These are phyloP conservation scores for Cynara cardunculus DNA, from an alignment of 129 eudicot genomes.

Conservation along the genomic window DNA sequence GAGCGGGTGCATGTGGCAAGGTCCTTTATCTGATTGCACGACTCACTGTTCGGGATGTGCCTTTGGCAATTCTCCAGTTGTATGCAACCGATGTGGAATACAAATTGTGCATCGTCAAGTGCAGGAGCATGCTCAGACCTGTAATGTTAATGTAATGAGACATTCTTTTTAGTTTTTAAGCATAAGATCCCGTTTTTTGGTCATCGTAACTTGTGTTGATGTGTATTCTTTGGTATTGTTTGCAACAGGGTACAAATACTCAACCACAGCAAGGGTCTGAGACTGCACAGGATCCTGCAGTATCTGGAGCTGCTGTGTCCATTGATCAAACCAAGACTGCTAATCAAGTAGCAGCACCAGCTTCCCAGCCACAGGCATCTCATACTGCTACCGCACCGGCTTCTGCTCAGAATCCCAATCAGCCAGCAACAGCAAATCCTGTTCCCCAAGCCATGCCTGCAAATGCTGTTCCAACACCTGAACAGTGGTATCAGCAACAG, in stretches of 20 bases:
- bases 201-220: not conserved
- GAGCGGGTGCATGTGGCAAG: conserved; percentile 98
- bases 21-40: conserved; percentile 76
- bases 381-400: conserved; percentile 27
- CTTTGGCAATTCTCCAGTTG: conserved; percentile 87
- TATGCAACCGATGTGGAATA: conserved; percentile 86
- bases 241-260: conserved; percentile 58
- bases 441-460: conserved; percentile 45
- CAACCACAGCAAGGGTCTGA: conserved; percentile 49
- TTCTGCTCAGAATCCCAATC: conserved; percentile 43
- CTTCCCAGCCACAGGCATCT: conserved; percentile 54
- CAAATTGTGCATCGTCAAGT: conserved; percentile 96
- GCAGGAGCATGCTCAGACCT: conserved; percentile 90
- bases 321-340: conserved; percentile 37
- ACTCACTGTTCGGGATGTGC: conserved; percentile 73
- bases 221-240: conserved; percentile 1
- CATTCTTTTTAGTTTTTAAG: not conserved
- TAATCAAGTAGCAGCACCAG: conserved; percentile 33
- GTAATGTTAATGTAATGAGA: conserved; percentile 56
- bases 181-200: not conserved
- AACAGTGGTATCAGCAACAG: conserved; percentile 59
- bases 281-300: conserved; percentile 38
- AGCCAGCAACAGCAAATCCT: conserved; percentile 36
- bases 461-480: conserved; percentile 47
- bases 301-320: conserved; percentile 37